These are phyloP conservation scores for Lasiodiplodia hormozganensis DNA, from an alignment of 2,329 filamentous ascomycete genomes.

Conservation along the genomic window DNA sequence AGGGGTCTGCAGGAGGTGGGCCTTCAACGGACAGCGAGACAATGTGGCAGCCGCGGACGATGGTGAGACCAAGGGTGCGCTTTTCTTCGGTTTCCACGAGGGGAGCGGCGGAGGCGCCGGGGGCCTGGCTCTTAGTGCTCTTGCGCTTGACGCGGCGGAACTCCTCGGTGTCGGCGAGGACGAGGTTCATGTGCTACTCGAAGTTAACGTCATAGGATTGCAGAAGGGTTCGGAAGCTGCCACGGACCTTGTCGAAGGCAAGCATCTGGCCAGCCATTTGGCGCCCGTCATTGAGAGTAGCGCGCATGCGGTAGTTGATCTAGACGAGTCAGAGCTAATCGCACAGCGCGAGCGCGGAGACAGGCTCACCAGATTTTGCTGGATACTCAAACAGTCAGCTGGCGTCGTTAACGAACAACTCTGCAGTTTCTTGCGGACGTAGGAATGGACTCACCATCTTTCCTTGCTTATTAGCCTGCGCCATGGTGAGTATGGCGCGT, in stretches of 20 bases:
- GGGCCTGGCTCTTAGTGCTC: slow-evolving; percentile 73
- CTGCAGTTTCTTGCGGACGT: slow-evolving; percentile 61
- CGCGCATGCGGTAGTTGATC: slow-evolving; percentile 99
- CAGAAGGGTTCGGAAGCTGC: slow-evolving; percentile 1
- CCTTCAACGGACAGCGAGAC: slow-evolving; percentile 95
- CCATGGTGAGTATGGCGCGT: slow-evolving; percentile 52
- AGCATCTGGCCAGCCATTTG: slow-evolving; percentile 99
- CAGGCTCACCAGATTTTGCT: slow-evolving; percentile 70
- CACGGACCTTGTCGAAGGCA: slow-evolving; percentile 89
- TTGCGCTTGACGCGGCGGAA: slow-evolving; percentile 91
- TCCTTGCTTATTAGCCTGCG: slow-evolving; percentile 82
- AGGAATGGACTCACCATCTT: slow-evolving; percentile 85
- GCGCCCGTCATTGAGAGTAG: slow-evolving; percentile 91
- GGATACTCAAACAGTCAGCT: slow-evolving; percentile 50
- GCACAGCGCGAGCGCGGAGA: slow-evolving; percentile 30
- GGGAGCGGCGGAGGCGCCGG: slow-evolving; percentile 65
- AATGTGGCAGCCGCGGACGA: slow-evolving; percentile 92
- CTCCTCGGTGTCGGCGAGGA: slow-evolving; percentile 97
- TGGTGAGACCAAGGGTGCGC: slow-evolving; percentile 92
- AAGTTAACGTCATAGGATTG: not conserved
- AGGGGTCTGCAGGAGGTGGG: slow-evolving; percentile 91
- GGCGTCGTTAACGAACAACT: slow-evolving; percentile 54
- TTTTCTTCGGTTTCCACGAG: slow-evolving; percentile 93
- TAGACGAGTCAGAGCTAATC: slow-evolving; percentile 49
- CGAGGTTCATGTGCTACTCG: slow-evolving; percentile 94